Conservation (phyloP, 148 eudicot genomes). For the Heliosperma pusillum region DNA sequence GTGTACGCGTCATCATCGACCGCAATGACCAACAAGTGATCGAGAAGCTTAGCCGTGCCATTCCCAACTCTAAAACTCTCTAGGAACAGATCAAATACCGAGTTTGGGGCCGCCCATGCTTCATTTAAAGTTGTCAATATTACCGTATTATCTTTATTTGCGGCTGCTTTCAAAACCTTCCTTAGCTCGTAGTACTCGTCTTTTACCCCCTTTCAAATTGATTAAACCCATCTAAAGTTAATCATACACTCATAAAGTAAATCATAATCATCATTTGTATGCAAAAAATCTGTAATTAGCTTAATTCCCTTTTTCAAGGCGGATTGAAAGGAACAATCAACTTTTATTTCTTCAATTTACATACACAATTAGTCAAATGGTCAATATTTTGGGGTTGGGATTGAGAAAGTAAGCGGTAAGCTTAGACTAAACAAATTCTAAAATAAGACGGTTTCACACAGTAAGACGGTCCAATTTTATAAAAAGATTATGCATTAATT, state of each 20-base stretch:
- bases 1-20: conserved; percentile 30
- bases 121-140: conserved; percentile 32
- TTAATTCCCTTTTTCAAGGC: neutral
- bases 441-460: too few species aligned
- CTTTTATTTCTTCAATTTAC: too few species aligned
- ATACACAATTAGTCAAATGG: neutral
- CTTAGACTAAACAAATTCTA: neutral
- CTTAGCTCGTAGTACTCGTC: conserved; percentile 19
- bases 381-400: too few species aligned
- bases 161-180: conserved; percentile 23
- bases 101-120: conserved; percentile 32
- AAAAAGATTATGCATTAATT: too few species aligned
- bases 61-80: conserved; percentile 31
- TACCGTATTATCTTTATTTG: conserved; percentile 31
- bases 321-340: neutral
- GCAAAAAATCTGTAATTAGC: neutral
- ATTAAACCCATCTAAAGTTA: neutral
- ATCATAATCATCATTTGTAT: neutral
- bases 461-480: too few species aligned
- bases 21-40: conserved; percentile 29
- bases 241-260: neutral
- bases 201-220: conserved; percentile 2
- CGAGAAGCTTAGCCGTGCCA: conserved; percentile 21
- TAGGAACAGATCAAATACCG: conserved; percentile 32
- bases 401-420: too few species aligned